A percentile compares a stretch with the other conserved stretches of the same genome.
Conservation (phyloP, 148 eudicot species). For the Simmondsia chinensis region DNA sequence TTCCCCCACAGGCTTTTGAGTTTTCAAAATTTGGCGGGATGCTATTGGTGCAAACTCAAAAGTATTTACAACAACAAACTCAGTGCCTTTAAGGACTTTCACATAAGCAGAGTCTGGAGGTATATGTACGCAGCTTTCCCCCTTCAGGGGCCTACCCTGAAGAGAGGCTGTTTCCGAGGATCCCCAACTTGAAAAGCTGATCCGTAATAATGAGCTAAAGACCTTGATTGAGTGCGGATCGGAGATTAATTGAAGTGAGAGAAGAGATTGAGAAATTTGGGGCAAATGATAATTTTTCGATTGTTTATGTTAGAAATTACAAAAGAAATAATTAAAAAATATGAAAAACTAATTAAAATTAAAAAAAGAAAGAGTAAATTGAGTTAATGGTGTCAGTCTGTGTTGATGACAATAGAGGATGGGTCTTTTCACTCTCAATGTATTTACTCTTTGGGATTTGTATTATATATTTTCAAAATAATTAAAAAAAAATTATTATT, state of each 20-base stretch:
- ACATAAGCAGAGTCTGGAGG: background rate
- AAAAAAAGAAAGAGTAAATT: constrained; percentile 3
- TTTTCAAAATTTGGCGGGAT: constrained; percentile 8
- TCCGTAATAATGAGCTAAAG: background rate
- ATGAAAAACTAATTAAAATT: background rate
- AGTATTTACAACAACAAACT: no score
- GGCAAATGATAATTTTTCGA: background rate
- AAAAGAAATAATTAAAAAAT: background rate
- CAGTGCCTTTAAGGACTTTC: background rate
- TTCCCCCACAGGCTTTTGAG: no score
- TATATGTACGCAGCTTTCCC: background rate
- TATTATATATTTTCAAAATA: no score
- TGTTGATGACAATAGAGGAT: constrained; percentile 7
- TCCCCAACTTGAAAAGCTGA: constrained; percentile 1
- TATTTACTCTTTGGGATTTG: constrained; percentile 4
- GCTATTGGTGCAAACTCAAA: background rate
- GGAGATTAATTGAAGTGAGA: background rate
- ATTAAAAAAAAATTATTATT: no score
- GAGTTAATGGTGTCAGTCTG: constrained; percentile 3
- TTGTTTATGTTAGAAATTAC: background rate
- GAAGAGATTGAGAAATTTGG: background rate
- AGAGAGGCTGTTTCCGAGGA: background rate
- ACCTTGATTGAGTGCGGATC: background rate
- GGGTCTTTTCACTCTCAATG: constrained; percentile 8
- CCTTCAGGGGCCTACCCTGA: background rate